Base-by-base conservation (phyloP, 495 filamentous ascomycete genomes). In the Lasiosphaeria hispida region DNA sequence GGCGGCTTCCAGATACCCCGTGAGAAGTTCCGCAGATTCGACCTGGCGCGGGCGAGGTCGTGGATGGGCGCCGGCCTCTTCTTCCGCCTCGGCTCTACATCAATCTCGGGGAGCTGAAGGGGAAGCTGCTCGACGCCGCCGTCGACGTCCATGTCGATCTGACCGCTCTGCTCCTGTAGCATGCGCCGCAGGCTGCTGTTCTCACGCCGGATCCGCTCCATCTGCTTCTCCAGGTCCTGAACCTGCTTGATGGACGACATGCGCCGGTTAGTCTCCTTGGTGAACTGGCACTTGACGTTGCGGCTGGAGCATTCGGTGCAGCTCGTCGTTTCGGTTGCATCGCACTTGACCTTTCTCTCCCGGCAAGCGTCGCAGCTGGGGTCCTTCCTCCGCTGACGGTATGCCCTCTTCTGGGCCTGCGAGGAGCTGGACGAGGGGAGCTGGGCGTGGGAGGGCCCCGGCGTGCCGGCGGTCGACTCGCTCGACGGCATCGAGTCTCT, bases 181-280 rank as follows among this genome's bases (percentile, higher is more conserved):
- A 81, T 79, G 19, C 87, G 83, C 45, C 86, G 83, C 14, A 92
- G 73, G 52, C 86, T 87, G 55, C 77, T 77, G 57, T 93, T 85
- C 72, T 94, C 87, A 44, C 88, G 82, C 62, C 83, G 87, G 37
- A 90, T 81, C 39, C 82, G 80, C 23, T 85, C 78, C 53, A 98
- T 83, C 71, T 96, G 93, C 73, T 90, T 95, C 71, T 97, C 92
- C 19, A 98, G 78, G 72, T 98, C 94, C 73, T 98, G 94, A 3
- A 97, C 91, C 77, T 97, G 94, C 85, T 97, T 98, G 71, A 97
- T 97, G 11, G 92, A 96, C 45, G 94, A 97, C 94, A 98, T 98
- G 60, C 94, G 85, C 47, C 95, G 85, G 72, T 98, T 98, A 17
- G 94, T 97, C 72, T 98, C 94, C 76, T 98, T 98, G 44, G 94